Evolutionary conservation across 2,329 filamentous ascomycete species (phyloP).

Genomic region (Xylariaceae sp.): DNA sequence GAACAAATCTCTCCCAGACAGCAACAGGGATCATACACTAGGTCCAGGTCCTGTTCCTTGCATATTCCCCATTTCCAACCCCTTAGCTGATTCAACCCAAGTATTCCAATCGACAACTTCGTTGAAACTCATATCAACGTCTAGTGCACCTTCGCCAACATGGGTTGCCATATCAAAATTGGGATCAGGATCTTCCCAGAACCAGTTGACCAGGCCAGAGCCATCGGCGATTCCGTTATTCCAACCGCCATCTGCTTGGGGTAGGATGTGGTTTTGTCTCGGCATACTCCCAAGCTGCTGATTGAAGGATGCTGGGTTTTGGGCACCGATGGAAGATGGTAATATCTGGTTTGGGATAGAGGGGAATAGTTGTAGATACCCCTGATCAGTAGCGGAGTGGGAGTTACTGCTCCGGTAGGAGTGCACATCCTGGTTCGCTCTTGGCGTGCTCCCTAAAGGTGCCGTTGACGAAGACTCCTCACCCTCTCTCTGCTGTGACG

Average conservation of each 20-base stretch:
- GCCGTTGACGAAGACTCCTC: neutral
- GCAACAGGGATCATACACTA: no score
- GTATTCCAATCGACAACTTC: conserved; percentile 33
- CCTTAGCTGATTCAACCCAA: conserved; percentile 34
- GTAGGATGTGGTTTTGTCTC: neutral
- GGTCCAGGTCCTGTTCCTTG: neutral
- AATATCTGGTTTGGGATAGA: neutral
- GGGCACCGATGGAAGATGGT: neutral
- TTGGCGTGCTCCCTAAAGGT: neutral
- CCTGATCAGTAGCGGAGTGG: neutral
- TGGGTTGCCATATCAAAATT: conserved; percentile 23
- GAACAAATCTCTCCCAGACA: no score
- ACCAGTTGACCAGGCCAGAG: conserved; percentile 27
- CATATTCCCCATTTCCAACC: conserved; percentile 26
- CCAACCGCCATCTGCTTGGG: conserved; percentile 2
- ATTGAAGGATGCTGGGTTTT: conserved; percentile 1
- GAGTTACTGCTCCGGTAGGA: neutral
- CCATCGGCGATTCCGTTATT: conserved; percentile 5
- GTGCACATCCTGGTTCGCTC: neutral
- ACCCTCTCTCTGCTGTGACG: neutral
- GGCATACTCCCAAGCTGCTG: no score
- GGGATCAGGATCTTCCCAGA: conserved; percentile 32
- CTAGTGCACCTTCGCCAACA: conserved; percentile 13
- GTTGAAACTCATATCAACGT: conserved; percentile 31
- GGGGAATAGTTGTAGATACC: neutral